Conservation (phyloP, 768 basidiomycete species). For the Brasilioporus rufonigricans region DNA sequence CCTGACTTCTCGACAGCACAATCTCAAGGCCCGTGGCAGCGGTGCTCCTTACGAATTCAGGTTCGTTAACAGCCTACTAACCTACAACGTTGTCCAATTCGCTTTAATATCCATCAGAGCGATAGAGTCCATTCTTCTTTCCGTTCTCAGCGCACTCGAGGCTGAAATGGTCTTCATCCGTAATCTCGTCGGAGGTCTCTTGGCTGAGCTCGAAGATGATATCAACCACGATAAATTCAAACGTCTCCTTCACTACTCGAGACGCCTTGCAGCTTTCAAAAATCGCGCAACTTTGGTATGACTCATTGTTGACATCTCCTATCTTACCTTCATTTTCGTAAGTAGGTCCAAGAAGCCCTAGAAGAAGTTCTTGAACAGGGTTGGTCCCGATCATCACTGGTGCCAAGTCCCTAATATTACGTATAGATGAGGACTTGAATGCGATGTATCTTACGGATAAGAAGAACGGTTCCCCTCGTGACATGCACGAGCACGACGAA, state of each 20-base stretch:
- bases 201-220: conserved; percentile 92
- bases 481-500: conserved; percentile 83
- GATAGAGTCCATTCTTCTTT: conserved; percentile 88
- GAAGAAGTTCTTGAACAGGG: conserved; percentile 93
- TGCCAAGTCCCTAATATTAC: conserved; percentile 1
- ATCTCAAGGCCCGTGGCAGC: conserved; percentile 68
- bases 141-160: conserved; percentile 89
- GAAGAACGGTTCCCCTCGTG: conserved; percentile 58
- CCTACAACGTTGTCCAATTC: conserved; percentile 8
- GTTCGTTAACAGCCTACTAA: conserved; percentile 37
- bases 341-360: conserved; percentile 81
- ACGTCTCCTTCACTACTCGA: conserved; percentile 86
- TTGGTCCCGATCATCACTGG: conserved; percentile 29
- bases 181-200: conserved; percentile 82
- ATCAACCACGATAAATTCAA: conserved; percentile 96
- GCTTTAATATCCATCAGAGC: conserved; percentile 54
- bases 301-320: neutral
- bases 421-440: conserved; percentile 84
- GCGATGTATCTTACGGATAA: conserved; percentile 96
- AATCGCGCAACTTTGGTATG: conserved; percentile 82
- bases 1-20: conserved; percentile 54
- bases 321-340: neutral
- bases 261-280: conserved; percentile 84
- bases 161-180: conserved; percentile 96
- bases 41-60: conserved; percentile 87